Evolutionary conservation across 2,329 filamentous ascomycete species (phyloP), one percentile per base, ranked within the genome.

Genomic region (Colletotrichum coccodes): DNA sequence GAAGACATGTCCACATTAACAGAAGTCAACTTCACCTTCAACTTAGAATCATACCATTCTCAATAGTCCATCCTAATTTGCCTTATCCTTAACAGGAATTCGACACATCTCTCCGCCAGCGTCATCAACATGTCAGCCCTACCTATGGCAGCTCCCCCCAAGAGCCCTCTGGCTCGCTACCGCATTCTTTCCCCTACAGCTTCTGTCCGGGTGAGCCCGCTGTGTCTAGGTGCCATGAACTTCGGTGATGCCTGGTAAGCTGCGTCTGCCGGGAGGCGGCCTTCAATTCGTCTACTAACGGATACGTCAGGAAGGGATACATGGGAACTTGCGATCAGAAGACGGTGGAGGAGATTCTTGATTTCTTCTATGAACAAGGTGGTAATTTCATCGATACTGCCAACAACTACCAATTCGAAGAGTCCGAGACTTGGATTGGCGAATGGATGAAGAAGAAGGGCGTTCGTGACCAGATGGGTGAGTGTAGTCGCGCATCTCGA

Each of bases 301-400:
- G 57, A 4, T n/a, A 53, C 21, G 36, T 30, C 40, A 87, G 85
- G 87, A 81, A 82, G 71, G 77, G 78, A 0, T 83, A 82, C 59
- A 87, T 94, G 86, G 92, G 92, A 36, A 84, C 85, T 42, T 92
- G 91, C 78, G 84, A 87, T 75, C 88, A 92, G 75, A 82, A 87
- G 57, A 85, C 85, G 1, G 84, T 87, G 2, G 90, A 92, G 72
- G 81, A 83, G 23, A 88, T 94, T 30, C 84, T 94, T 9, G 91
- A 94, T 74, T 88, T 86, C 75, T 93, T 88, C 79, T 88, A 86
- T 68, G 84, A 86, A 6, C 84, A 89, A 52, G 77, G 86, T 66
- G 91, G 92, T 28, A 94, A 94, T 79, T 93, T 94, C 77, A 90
- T 94, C 74, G 92, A 94, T 76, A 92, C 90, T 0, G 75, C 90